These are phyloP conservation scores for Cercospora janseana DNA, from an alignment of 2,329 filamentous ascomycete genomes.

Conservation along the genomic window DNA sequence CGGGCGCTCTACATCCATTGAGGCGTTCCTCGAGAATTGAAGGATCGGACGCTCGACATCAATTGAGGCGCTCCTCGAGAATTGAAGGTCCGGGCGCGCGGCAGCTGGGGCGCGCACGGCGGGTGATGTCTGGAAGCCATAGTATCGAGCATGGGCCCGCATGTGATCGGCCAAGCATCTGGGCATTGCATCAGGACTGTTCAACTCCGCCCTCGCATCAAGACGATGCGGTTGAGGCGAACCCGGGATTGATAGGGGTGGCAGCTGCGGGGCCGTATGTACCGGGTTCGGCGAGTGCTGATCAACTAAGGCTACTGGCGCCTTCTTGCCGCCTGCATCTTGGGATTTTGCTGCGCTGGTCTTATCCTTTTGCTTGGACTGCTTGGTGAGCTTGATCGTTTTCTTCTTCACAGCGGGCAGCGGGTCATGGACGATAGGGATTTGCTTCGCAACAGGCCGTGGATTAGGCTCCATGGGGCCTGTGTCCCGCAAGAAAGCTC, in stretches of 20 bases:
- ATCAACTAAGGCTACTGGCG: slow-evolving; percentile 15
- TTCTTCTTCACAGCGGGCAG: background rate
- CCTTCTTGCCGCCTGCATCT: slow-evolving; percentile 6
- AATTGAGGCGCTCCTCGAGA: background rate
- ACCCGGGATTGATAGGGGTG: no score
- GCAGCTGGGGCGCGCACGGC: background rate
- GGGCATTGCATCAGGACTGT: no score
- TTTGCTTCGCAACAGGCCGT: no score
- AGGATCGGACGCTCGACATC: background rate
- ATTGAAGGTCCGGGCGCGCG: background rate
- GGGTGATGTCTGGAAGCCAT: slow-evolving; percentile 5
- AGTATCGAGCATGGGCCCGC: slow-evolving; percentile 18
- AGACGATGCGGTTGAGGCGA: no score
- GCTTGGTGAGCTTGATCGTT: slow-evolving; percentile 8
- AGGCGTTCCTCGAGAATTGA: no score
- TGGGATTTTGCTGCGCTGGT: slow-evolving; percentile 1
- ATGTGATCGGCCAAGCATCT: no score
- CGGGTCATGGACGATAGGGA: no score
- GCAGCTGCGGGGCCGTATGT: no score
- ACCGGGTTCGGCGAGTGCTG: no score
- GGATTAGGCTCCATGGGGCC: slow-evolving; percentile 3
- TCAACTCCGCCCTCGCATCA: no score
- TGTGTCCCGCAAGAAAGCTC: slow-evolving; percentile 4
- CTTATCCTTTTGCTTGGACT: slow-evolving; percentile 14
- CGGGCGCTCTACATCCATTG: no score